Evolutionary conservation across 2,329 filamentous ascomycete species (phyloP).

Genomic region (Colletotrichum lini): DNA sequence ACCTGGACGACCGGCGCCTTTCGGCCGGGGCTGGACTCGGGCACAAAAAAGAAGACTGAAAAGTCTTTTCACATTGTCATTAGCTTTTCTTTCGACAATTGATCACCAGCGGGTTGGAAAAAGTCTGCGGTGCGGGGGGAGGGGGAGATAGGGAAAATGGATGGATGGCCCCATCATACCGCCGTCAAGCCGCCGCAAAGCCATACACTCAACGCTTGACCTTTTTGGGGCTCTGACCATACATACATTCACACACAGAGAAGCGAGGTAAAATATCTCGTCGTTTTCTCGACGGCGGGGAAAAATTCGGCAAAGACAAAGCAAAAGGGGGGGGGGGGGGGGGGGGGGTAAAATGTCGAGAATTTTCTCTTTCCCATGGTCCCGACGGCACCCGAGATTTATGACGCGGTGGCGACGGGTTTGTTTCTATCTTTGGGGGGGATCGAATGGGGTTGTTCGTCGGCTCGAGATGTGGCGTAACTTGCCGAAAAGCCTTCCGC

Average conservation of each 20-base stretch:
- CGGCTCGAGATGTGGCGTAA: slow-evolving; percentile 13
- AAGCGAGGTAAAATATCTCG: no score
- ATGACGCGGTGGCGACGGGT: slow-evolving; percentile 22
- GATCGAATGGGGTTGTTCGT: not conserved
- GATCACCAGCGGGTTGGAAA: not conserved
- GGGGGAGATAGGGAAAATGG: not conserved
- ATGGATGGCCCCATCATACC: not conserved
- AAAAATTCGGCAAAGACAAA: no score
- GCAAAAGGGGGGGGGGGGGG: no score
- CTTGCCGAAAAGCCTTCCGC: slow-evolving; percentile 28
- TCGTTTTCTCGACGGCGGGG: no score
- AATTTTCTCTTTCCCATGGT: not conserved
- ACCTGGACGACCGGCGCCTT: slow-evolving; percentile 8
- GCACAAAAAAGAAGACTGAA: not conserved
- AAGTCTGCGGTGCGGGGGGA: slow-evolving; percentile 11
- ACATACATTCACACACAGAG: no score
- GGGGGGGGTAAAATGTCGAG: not conserved
- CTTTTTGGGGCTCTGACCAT: no score
- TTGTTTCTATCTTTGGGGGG: slow-evolving; percentile 22
- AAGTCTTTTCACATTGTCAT: not conserved
- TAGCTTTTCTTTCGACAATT: slow-evolving; percentile 8
- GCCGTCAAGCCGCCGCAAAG: slow-evolving; percentile 1
- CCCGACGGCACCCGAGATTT: slow-evolving; percentile 21
- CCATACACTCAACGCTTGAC: no score
- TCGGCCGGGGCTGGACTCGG: slow-evolving; percentile 31